Conservation (phyloP, 2,329 filamentous ascomycete genomes). For the Penicillium olsonii region DNA sequence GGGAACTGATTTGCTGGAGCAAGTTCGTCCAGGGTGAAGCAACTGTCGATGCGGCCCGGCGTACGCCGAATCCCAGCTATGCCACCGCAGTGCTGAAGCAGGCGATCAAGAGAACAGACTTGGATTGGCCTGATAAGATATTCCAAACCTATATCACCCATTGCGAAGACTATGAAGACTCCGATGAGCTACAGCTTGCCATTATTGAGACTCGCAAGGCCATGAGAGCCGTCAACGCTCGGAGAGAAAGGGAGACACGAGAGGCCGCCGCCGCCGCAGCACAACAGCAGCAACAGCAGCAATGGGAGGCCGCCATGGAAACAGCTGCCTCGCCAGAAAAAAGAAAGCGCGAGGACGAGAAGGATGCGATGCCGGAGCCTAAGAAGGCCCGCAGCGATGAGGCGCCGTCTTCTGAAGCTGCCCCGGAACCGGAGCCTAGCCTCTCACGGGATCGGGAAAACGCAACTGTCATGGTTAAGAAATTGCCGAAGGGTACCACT, state of each 20-base stretch:
- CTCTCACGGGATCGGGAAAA: conserved; percentile 86
- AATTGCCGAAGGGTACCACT: conserved; percentile 69
- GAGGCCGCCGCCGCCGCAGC: conserved; percentile 56
- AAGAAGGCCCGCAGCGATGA: conserved; percentile 19
- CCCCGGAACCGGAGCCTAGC: conserved; percentile 32
- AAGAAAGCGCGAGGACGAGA: conserved; percentile 70
- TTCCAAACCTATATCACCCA: conserved; percentile 50
- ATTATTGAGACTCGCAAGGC: conserved; percentile 72
- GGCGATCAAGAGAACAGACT: conserved; percentile 58
- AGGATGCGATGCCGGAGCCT: conserved; percentile 15
- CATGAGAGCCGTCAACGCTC: conserved; percentile 62
- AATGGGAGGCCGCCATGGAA: conserved; percentile 21
- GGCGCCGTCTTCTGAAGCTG: conserved; percentile 31
- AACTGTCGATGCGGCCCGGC: conserved; percentile 55
- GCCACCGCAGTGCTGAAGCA: conserved; percentile 77
- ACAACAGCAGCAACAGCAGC: conserved; percentile 29
- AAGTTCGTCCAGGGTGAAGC: conserved; percentile 56
- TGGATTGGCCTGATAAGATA: conserved; percentile 55
- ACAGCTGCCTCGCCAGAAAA: conserved; percentile 46
- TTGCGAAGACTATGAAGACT: conserved; percentile 87
- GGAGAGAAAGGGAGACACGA: conserved; percentile 66
- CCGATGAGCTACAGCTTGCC: conserved; percentile 71
- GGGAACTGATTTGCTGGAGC: conserved; percentile 78
- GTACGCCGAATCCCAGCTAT: conserved; percentile 65
- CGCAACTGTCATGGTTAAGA: conserved; percentile 77